Base-by-base conservation (phyloP, 768 basidiomycete species). In the Glaciozyma martinii region DNA sequence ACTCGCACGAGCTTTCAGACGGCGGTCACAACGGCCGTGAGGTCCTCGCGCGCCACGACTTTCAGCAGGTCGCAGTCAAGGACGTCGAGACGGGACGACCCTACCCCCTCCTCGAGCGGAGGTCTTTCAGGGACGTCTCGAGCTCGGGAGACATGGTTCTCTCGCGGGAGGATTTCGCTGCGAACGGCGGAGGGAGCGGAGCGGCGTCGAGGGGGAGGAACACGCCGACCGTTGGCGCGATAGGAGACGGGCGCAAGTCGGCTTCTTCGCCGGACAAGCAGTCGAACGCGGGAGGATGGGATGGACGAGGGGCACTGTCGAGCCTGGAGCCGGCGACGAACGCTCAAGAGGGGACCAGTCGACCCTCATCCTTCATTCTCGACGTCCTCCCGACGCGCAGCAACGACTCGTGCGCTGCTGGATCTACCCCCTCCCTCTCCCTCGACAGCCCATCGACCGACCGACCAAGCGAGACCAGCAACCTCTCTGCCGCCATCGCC, bases 341-440 rank as follows among this genome's bases (percentile, higher is more conserved):
- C 44, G 55, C 59, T 13, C 52, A 30, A 44, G n/a, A 53, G n/a
- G 32, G 46, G 47, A 52, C n/a, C 49, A 69, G 68, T n/a, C 53
- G 68, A 37, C 62, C 68, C 3, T 66, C 65, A 8, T 61, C 59
- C 18, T 69, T 69, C 62, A 69, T 69, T 32, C 65, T 69, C 59
- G 68, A 69, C 43, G 61, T 69, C 8, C 44, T 69, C 8, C 68
- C 68, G 29, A n/a, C 55, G 8, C n/a, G 55, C 13, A 27, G 7
- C n/a, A 27, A 37, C 32, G 32, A 19, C 32, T 25, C 46, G 46
- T 47, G 25, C 50, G 29, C 3, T 25, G 27, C 27, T 3, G 50
- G 23, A 21, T 16, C 27, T 16, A 25, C 25, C 50, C 27, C 25
- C 50, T n/a, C 50, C 27, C 25, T 21, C 27, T 21, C 50, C 27